Base-by-base conservation (phyloP, 352 stramenopile species). In the Blastocystis sp. region DNA sequence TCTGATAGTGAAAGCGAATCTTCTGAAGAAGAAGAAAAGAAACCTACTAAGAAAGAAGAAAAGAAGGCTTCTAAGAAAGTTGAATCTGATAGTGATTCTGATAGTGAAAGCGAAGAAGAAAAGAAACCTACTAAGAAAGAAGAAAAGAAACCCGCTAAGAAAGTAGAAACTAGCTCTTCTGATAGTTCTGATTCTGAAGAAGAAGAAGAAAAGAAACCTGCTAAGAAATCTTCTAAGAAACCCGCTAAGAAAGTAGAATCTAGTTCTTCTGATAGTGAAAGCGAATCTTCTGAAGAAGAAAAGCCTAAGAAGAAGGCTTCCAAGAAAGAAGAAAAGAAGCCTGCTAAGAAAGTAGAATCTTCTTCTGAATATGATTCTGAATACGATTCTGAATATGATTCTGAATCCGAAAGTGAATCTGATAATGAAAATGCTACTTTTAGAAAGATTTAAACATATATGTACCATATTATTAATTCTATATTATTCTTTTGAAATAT, bases 191-290 rank as follows among this genome's bases (percentile, higher is more conserved):
- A 18, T 27, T 44, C 23, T 10, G 46, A 56, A 19, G 44, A 35
- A 7, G 46, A 56, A 35, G 44, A 55, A 32, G 46, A 56, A 35
- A 56, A 56, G 33, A n/a, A n/a, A n/a, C 46, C 46, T 21, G 44
- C 41, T 6, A 56, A 56, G 46, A 55, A 55, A n/a, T 10, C 5
- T 56, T 23, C 46, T 27, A 56, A 56, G 46, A 56, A 56, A 21
- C 1, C 9, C 18, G 31, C 41, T 4, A 48, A 55, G 23, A 31
- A 55, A 43, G 25, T 35, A 35, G 54, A 52, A 9, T 43, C 36
- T 23, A 10, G 4, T 43, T 43, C 36, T 23, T 43, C 36, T 43
- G 23, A 18, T 43, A 7, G 3, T 7, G n/a, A n/a, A n/a, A n/a
- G n/a, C n/a, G n/a, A n/a, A n/a, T 43, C 36, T 3, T 18, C 23